Conservation (phyloP, 805 yeast genomes). For the Dipodascopsis uninucleata region DNA sequence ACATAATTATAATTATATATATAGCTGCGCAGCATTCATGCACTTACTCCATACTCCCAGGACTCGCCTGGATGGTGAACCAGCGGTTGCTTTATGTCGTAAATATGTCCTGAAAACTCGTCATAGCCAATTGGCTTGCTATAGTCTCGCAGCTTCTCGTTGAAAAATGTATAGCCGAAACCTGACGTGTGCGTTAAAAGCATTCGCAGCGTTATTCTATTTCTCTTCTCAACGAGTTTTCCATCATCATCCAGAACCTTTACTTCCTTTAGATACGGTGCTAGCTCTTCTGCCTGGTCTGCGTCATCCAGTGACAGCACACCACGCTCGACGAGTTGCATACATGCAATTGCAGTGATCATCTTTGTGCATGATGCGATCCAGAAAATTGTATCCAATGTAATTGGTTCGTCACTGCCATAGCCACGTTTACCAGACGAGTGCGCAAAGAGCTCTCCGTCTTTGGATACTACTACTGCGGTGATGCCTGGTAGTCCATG, state of each 20-base stretch:
- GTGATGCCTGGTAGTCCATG: not conserved
- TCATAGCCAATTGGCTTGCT: slow-evolving; percentile 9
- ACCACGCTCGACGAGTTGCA: slow-evolving; percentile 40
- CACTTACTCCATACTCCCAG: slow-evolving; percentile 38
- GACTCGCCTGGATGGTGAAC: slow-evolving; percentile 40
- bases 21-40: too few relatives aligned
- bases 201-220: slow-evolving; percentile 37
- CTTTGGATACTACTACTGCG: not conserved
- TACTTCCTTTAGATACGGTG: slow-evolving; percentile 36
- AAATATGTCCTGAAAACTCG: slow-evolving; percentile 23
- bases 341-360: slow-evolving; percentile 34
- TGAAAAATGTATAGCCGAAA: slow-evolving; percentile 38
- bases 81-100: slow-evolving; percentile 32
- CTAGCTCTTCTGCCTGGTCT: slow-evolving; percentile 33
- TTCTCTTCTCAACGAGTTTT: slow-evolving; percentile 33
- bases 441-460: not conserved
- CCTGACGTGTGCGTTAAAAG: slow-evolving; percentile 43
- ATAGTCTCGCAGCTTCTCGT: slow-evolving; percentile 24
- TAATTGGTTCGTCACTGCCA: slow-evolving; percentile 14
- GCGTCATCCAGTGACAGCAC: slow-evolving; percentile 35
- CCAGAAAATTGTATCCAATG: slow-evolving; percentile 35
- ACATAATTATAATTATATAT: too few relatives aligned
- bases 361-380: slow-evolving; percentile 38
- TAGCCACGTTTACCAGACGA: not conserved
- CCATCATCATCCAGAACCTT: slow-evolving; percentile 33